These are phyloP conservation scores for Ceratocystis albifundus DNA, from an alignment of 2,329 filamentous ascomycete species.

Conservation along the genomic window DNA sequence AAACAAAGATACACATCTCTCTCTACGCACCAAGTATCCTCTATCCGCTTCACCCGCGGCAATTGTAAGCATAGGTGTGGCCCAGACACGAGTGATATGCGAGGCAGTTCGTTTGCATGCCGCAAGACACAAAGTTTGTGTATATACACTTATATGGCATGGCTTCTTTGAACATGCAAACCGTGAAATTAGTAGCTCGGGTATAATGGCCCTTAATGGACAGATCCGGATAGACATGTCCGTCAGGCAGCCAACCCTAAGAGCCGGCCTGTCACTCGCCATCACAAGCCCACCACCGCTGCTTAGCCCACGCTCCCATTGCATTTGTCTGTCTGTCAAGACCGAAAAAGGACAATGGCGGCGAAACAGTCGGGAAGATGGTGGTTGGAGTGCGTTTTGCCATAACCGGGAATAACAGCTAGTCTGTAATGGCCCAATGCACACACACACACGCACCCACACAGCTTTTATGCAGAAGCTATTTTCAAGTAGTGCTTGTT, in stretches of 20 bases:
- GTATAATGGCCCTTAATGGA: too few species aligned
- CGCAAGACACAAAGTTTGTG: neutral
- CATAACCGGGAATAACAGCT: neutral
- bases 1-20: neutral
- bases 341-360: neutral
- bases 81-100: neutral
- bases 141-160: too few species aligned
- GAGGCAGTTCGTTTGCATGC: neutral
- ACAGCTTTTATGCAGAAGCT: neutral
- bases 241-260: neutral
- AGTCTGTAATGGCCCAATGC: neutral
- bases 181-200: neutral
- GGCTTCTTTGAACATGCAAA: neutral
- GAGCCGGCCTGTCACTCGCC: neutral
- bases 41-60: neutral
- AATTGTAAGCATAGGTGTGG: neutral
- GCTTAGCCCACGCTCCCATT: neutral
- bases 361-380: neutral
- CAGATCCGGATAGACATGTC: too few species aligned
- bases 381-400: neutral
- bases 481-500: conserved; percentile 1
- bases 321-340: neutral
- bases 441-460: too few species aligned
- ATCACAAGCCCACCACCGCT: neutral
- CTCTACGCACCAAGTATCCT: neutral